These are phyloP conservation scores for Cylindrotheca closterium DNA, from an alignment of 108 stramenopile species.

Conservation along the genomic window DNA sequence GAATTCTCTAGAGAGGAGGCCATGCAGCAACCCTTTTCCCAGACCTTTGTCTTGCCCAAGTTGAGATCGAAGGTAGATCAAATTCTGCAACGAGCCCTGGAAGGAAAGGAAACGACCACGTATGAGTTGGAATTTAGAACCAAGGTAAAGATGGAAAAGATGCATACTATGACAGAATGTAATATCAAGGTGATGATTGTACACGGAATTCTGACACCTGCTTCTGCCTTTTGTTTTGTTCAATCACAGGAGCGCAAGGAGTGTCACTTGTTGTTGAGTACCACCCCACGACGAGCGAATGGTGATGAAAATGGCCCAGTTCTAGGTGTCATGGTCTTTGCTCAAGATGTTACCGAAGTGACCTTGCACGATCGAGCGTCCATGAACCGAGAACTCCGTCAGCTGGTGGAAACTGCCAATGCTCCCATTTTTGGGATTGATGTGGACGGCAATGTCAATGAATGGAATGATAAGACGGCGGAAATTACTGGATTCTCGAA, in stretches of 20 bases:
- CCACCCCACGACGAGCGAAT: slow-evolving; percentile 48
- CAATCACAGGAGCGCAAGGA: slow-evolving; percentile 29
- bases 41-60: slow-evolving; percentile 46
- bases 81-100: slow-evolving; percentile 59
- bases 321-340: slow-evolving; percentile 58
- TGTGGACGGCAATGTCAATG: slow-evolving; percentile 67
- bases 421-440: slow-evolving; percentile 80
- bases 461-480: slow-evolving; percentile 62
- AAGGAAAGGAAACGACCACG: slow-evolving; percentile 66
- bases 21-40: slow-evolving; percentile 41
- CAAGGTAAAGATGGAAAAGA: background rate
- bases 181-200: background rate
- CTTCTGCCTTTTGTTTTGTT: background rate
- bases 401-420: slow-evolving; percentile 72
- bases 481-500: slow-evolving; percentile 65
- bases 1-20: slow-evolving; percentile 70
- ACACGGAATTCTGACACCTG: background rate
- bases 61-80: slow-evolving; percentile 42
- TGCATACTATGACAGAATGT: background rate
- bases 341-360: slow-evolving; percentile 64
- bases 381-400: slow-evolving; percentile 46
- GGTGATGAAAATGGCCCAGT: slow-evolving; percentile 22
- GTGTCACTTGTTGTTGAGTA: slow-evolving; percentile 51
- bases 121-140: slow-evolving; percentile 60
- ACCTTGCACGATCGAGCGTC: slow-evolving; percentile 42